Conservation (phyloP, 805 yeast genomes). For the Yamadazyma laniorum region DNA sequence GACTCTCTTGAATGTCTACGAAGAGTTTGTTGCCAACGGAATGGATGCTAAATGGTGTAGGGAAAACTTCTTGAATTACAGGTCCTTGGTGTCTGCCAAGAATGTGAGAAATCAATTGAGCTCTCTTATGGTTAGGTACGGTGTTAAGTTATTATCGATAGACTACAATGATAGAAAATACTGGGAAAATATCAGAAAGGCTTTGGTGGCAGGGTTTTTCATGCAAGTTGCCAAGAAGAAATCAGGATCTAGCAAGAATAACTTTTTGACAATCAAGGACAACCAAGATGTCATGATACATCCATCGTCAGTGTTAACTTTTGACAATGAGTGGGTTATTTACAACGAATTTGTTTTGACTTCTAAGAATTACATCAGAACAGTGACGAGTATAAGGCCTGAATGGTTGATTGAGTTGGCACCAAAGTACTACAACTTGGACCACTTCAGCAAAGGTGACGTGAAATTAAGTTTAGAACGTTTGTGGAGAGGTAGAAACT, state of each 20-base stretch:
- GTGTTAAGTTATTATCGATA: conserved; percentile 68
- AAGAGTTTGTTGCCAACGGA: conserved; percentile 60
- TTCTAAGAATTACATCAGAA: conserved; percentile 88
- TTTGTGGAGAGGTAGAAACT: conserved; percentile 24
- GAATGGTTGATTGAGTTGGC: conserved; percentile 89
- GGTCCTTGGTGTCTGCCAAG: conserved; percentile 84
- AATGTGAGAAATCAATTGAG: conserved; percentile 81
- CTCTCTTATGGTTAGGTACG: conserved; percentile 79
- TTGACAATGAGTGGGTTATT: conserved; percentile 88
- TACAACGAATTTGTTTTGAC: conserved; percentile 96
- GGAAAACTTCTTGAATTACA: conserved; percentile 78
- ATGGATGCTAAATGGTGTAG: conserved; percentile 92
- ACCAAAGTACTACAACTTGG: conserved; percentile 66
- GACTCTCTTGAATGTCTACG: conserved; percentile 83
- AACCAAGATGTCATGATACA: conserved; percentile 94
- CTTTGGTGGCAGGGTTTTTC: conserved; percentile 89
- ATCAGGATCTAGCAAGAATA: conserved; percentile 56
- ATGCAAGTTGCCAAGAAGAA: conserved; percentile 97
- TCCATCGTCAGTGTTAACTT: conserved; percentile 88
- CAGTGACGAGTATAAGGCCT: conserved; percentile 86
- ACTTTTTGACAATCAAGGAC: conserved; percentile 86
- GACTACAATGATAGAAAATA: conserved; percentile 58
- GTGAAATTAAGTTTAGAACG: conserved; percentile 68
- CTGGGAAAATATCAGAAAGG: conserved; percentile 78
- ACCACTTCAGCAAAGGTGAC: conserved; percentile 66